Evolutionary conservation across 805 yeast genomes (phyloP), one percentile per base, ranked within the genome.

Genomic region (Candida krabiensis): DNA sequence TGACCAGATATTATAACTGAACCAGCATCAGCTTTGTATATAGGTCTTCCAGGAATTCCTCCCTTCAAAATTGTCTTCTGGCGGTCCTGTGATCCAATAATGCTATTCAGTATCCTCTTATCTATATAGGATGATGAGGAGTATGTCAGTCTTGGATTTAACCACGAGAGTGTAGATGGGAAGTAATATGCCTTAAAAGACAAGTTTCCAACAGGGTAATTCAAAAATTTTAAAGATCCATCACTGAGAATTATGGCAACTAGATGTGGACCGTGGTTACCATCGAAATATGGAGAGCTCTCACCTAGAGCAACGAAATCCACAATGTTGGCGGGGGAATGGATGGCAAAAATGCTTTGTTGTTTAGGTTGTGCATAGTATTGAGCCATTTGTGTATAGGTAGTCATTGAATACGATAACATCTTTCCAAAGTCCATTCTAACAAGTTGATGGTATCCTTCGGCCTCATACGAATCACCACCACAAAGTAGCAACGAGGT

Each of bases 1-100:
- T 93, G 96, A 0, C 97, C 98, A 0, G 96, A 81, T 1, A 88
- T 80, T 28, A 90, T 66, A 9, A 75, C 76, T 3, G 82, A 76
- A 28, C 85, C 70, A 16, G 67, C 61, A 24, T 75, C 80, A 2
- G 72, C 65, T 34, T 80, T 71, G 27, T 71, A 60, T 21, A 66
- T 67, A 16, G 73, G 70, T 22, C 71, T 64, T 0, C 71, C 71
- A 0, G 96, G 84, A 2, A 80, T 75, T 4, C 99, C 99, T 33
- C 99, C 99, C 38, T 70, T 73, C 24, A 90, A 66, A 4, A 88
- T 61, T 7, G 75, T 63, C 8, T 64, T 69, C 40, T 81, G 78
- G 29, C 73, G 74, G 28, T 80, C 69, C 4, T 80, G 80, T 5
- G 83, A 80, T 5, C 50, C 37, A 46, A 49, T 33, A 33, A 61